A percentile compares a stretch with the other conserved stretches of the same genome.
These are phyloP conservation scores for Yueomyces sinensis DNA, from an alignment of 805 yeast species.

Conservation along the genomic window DNA sequence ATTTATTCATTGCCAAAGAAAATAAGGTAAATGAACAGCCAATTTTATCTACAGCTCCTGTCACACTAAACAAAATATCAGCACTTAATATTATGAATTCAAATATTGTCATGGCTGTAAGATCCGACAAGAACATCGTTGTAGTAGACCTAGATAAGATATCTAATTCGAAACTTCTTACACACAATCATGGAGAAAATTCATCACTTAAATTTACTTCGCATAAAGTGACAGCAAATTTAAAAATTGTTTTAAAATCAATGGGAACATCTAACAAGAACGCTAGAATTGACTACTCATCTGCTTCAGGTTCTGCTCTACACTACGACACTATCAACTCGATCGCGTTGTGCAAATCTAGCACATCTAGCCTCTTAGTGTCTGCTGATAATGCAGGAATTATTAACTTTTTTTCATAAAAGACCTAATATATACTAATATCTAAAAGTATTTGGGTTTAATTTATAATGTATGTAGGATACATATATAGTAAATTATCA, in stretches of 20 bases:
- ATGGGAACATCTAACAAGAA: background rate
- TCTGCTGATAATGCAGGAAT: constrained; percentile 3
- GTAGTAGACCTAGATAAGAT: constrained; percentile 8
- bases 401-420: constrained; percentile 1
- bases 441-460: too few species aligned
- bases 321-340: constrained; percentile 1
- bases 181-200: too few species aligned
- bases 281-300: background rate
- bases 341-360: background rate
- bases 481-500: too few species aligned
- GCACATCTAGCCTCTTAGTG: background rate
- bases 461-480: too few species aligned
- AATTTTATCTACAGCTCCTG: background rate
- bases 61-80: background rate
- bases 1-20: constrained; percentile 7
- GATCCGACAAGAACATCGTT: constrained; percentile 8
- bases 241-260: constrained; percentile 7
- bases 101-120: constrained; percentile 8
- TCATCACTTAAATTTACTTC: constrained; percentile 4
- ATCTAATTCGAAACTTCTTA: constrained; percentile 4
- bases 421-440: background rate
- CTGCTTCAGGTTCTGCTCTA: too few species aligned
- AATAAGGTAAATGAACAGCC: constrained; percentile 4
- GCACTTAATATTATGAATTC: constrained; percentile 3
- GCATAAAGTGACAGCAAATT: constrained; percentile 11